Conservation (phyloP, 768 basidiomycete species). For the Piloderma croceum region DNA sequence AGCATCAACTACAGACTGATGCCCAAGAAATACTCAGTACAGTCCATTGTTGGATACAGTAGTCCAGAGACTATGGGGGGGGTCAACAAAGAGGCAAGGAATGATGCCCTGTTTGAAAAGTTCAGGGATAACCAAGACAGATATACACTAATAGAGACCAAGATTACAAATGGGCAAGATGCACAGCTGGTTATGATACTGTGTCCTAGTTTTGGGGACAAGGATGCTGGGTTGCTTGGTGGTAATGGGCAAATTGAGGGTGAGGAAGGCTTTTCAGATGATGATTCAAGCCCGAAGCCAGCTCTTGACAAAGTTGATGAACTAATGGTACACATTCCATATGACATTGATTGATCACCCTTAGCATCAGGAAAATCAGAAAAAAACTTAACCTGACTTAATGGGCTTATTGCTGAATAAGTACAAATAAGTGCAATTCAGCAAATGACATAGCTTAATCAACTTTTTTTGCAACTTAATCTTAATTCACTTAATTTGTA, state of each 20-base stretch:
- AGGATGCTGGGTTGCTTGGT: not conserved
- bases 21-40: conserved; percentile 23
- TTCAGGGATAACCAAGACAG: conserved; percentile 28
- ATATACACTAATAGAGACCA: conserved; percentile 30
- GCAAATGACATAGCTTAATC: too few species aligned
- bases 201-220: conserved; percentile 26
- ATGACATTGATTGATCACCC: too few species aligned
- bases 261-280: conserved; percentile 1
- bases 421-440: too few species aligned
- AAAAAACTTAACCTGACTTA: too few species aligned
- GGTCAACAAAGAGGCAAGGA: conserved; percentile 29
- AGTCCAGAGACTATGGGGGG: conserved; percentile 13
- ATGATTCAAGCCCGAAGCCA: conserved; percentile 4
- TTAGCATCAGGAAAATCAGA: too few species aligned
- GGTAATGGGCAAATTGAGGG: not conserved
- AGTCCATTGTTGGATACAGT: conserved; percentile 17
- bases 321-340: conserved; percentile 13
- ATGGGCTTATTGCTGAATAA: too few species aligned
- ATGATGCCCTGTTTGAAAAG: conserved; percentile 32
- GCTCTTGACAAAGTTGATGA: conserved; percentile 10
- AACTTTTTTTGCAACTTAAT: too few species aligned
- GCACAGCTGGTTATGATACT: conserved; percentile 27
- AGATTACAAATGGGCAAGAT: conserved; percentile 25
- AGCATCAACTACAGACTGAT: conserved; percentile 31
- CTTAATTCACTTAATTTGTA: too few species aligned